Base-by-base conservation (phyloP, 2,329 filamentous ascomycete species). In the Fusarium pseudograminearum region DNA sequence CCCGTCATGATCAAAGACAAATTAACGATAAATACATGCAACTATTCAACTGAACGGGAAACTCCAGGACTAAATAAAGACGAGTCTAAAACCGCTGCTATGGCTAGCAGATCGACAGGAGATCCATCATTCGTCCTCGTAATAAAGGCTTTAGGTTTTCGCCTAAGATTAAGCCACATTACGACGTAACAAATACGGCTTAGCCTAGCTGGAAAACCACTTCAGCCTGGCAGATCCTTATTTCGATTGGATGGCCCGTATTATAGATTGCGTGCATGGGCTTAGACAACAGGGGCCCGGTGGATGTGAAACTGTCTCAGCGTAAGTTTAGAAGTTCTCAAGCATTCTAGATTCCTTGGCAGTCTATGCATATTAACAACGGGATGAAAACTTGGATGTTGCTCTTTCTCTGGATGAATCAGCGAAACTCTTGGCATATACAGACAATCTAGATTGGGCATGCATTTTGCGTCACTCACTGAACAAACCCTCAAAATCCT, bases 381-480 rank as follows among this genome's bases (percentile, higher is more conserved):
- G 11, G 28, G 28, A 12, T 0, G 4, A 12, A 30, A 6, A 30
- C 28, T 12, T 30, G 11, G 0, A 12, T 2, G 10, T 12, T 12
- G 28, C 28, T 12, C 2, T 30, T 10, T 5, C 11, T 12, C 0
- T 30, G 1, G 28, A 2, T 12, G 0, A 11, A 1, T 12, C 11
- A 12, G 10, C 2, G 28, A 30, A 12, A 30, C 5, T 30, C 10
- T 30, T 30, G 11, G 10, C 10, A 30, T n/a, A n/a, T n/a, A n/a
- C n/a, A n/a, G n/a, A n/a, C n/a, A n/a, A n/a, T n/a, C 28, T 12
- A 4, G 2, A 30, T 5, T 30, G 28, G 28, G 28, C 11, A 6
- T 30, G 2, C 11, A 11, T 30, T 11, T 11, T 9, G 9, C 10
- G 26, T 3, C 26, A 9, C 28, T 28, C 28, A 28, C 28, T 28